Conservation (phyloP, 2,329 filamentous ascomycete genomes). For the Diaporthe sp. region DNA sequence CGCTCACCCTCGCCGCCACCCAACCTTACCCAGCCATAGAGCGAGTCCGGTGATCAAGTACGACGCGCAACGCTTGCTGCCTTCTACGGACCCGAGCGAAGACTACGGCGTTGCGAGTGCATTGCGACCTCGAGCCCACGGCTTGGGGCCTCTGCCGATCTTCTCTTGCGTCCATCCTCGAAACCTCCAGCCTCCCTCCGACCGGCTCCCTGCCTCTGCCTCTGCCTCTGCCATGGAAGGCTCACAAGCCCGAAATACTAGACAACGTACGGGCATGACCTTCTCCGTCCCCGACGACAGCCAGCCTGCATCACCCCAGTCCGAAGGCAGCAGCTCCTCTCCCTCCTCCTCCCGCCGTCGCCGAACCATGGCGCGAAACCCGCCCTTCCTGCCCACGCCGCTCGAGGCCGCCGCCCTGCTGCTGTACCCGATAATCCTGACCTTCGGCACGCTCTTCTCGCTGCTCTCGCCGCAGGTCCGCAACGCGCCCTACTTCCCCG, state of each 20-base stretch:
- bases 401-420: slow-evolving; percentile 75
- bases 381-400: slow-evolving; percentile 77
- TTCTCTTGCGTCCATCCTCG: background rate
- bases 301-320: background rate
- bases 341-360: background rate
- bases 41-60: slow-evolving; percentile 14
- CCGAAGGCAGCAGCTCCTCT: slow-evolving; percentile 35
- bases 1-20: background rate
- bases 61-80: slow-evolving; percentile 23
- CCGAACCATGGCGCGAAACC: slow-evolving; percentile 51
- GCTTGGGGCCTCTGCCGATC: slow-evolving; percentile 14
- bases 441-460: slow-evolving; percentile 86
- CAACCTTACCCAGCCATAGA: background rate
- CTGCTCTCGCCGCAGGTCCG: slow-evolving; percentile 80
- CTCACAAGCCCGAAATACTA: slow-evolving; percentile 33
- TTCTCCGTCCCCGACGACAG: slow-evolving; percentile 17
- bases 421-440: slow-evolving; percentile 82
- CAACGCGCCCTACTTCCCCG: slow-evolving; percentile 71
- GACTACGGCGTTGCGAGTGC: background rate
- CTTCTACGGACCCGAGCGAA: background rate
- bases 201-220: background rate
- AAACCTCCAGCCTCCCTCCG: background rate
- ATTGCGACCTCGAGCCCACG: slow-evolving; percentile 20
- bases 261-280: slow-evolving; percentile 36
- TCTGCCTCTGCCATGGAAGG: slow-evolving; percentile 37